Percentiles rank a stretch among this genome's conserved stretches.
phyloP scores from a whole-genome alignment of 768 basidiomycete genomes.

The Lactifluus subvellereus region DNA sequence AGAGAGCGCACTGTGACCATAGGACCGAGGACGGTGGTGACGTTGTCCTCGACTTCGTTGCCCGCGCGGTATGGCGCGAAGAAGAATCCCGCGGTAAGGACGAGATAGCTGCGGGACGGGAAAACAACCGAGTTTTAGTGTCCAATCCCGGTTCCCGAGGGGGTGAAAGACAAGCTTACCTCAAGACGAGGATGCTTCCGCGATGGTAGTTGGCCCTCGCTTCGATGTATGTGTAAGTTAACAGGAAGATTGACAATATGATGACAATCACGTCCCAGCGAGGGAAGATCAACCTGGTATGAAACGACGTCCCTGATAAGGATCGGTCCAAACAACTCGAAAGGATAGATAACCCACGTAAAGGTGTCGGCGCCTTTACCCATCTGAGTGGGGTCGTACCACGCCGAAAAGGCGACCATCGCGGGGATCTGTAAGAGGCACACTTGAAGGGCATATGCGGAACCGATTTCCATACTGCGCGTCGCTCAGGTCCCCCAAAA shows the following conservation, averaged over 20 bases:
- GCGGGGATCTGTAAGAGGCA: conserved; percentile 96
- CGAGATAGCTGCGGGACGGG: conserved; percentile 69
- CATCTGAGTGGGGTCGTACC: conserved; percentile 83
- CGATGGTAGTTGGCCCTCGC: conserved; percentile 98
- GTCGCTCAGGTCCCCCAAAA: background rate
- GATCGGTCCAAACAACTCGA: background rate
- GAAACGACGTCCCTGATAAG: background rate
- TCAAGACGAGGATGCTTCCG: conserved; percentile 90
- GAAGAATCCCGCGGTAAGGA: conserved; percentile 88
- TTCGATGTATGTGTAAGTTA: conserved; percentile 99
- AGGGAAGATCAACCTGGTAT: conserved; percentile 84
- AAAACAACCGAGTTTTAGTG: background rate
- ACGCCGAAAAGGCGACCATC: conserved; percentile 98
- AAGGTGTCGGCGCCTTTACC: conserved; percentile 86
- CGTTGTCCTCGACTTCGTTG: conserved; percentile 20
- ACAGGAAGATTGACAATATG: conserved; percentile 91
- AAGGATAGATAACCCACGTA: conserved; percentile 53
- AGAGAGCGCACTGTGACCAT: conserved; percentile 13
- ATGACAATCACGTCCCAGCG: conserved; percentile 96
- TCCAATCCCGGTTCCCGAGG: background rate
- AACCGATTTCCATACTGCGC: conserved; percentile 95
- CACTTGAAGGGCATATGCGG: conserved; percentile 97
- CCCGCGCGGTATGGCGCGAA: conserved; percentile 54
- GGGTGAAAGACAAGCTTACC: conserved; percentile 40
- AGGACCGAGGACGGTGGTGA: conserved; percentile 1